Base-by-base conservation (phyloP, 768 basidiomycete genomes). In the Suillus subluteus region DNA sequence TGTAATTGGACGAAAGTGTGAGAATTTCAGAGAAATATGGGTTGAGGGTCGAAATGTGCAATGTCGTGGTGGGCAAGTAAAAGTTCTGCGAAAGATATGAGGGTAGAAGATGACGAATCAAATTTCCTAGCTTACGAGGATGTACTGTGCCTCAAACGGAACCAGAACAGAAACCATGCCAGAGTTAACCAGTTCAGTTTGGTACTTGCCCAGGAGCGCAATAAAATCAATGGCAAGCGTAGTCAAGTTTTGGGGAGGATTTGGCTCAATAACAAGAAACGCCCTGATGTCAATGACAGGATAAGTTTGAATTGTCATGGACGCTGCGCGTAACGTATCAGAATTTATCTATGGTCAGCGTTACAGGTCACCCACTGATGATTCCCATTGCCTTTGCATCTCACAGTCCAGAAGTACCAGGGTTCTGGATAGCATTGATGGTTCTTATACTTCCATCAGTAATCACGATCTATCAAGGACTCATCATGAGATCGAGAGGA, bases 321-420 rank as follows among this genome's bases (percentile, higher is more conserved):
- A 73, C 7, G 26, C 74, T 73, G 5, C 12, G 18, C 9, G 13
- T 13, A 43, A 35, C 44, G 4, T 6, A 26, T 66, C 35, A 66
- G 54, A 21, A 23, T n/a, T 3, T 3, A 3, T 50, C 52, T 44
- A 48, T 7, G 15, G 8, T 6, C 30, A 38, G 26, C 4, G n/a
- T 12, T 23, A 32, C 16, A 46, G 13, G 55, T 9, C 15, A 73
- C 73, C 21, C 55, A 73, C 73, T 79, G 55, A 86, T 73, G 38
- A 87, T 76, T 13, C 82, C 4, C 32, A 32, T 32, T 32, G 32
- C 32, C 32, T 32, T 32, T 32, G 32, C 32, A 1, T 32, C 32
- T 32, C 32, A 32, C 32, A 32, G 32, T 2, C 32, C 84, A 87
- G 73, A 85, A 87, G 6, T 87, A 76, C 65, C 83, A 3, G 75